These are phyloP conservation scores for Alternaria gansuensis DNA, from an alignment of 2,329 filamentous ascomycete genomes.

Conservation along the genomic window DNA sequence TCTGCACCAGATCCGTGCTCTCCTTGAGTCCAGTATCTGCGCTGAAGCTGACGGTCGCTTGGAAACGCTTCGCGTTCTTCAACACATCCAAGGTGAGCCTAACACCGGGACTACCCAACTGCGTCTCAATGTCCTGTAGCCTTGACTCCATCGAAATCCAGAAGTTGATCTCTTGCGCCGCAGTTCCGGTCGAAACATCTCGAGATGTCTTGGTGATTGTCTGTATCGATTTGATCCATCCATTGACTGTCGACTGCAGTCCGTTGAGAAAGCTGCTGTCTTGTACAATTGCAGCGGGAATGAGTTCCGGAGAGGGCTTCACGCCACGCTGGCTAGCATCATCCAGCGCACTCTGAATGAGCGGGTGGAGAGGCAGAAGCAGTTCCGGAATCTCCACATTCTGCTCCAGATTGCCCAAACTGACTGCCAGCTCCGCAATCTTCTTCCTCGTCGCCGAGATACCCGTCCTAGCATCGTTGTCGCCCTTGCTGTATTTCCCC, in stretches of 20 bases:
- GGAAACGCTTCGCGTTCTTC: slow-evolving; percentile 96
- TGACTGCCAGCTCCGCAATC: slow-evolving; percentile 91
- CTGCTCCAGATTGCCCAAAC: slow-evolving; percentile 89
- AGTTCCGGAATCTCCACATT: slow-evolving; percentile 98
- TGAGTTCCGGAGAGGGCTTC: slow-evolving; percentile 79
- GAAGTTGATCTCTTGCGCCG: slow-evolving; percentile 98
- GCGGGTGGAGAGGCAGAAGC: slow-evolving; percentile 83
- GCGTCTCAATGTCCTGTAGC: slow-evolving; percentile 87
- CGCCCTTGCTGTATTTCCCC: slow-evolving; percentile 73
- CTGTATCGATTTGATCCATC: slow-evolving; percentile 99
- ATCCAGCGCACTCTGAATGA: slow-evolving; percentile 85
- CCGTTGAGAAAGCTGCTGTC: slow-evolving; percentile 94
- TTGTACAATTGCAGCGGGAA: slow-evolving; percentile 77
- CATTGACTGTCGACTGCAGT: slow-evolving; percentile 90
- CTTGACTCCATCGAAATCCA: slow-evolving; percentile 98
- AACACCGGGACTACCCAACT: slow-evolving; percentile 88
- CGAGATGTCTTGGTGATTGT: slow-evolving; percentile 93
- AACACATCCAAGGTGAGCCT: slow-evolving; percentile 91
- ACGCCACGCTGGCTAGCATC: slow-evolving; percentile 73
- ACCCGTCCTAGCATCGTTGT: slow-evolving; percentile 90
- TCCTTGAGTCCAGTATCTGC: slow-evolving; percentile 97
- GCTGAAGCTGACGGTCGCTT: slow-evolving; percentile 95
- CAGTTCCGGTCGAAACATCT: slow-evolving; percentile 79
- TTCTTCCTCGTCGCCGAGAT: slow-evolving; percentile 98
- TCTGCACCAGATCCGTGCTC: slow-evolving; percentile 93